Conservation (phyloP, 1,284 basidiomycete species). For the Ustilago bromivora region DNA sequence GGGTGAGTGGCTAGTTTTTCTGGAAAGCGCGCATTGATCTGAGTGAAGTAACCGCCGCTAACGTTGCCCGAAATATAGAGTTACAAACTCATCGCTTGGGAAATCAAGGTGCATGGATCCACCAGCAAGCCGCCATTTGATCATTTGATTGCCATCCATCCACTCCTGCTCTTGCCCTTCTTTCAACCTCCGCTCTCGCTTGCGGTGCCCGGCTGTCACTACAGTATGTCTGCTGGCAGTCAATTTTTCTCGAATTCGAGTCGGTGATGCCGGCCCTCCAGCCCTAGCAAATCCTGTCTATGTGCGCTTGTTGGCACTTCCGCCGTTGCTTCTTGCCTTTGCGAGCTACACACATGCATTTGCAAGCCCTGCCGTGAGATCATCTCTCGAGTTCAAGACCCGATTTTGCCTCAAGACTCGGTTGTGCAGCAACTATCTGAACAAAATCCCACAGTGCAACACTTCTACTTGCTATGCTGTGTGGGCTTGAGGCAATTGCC, state of each 20-base stretch:
- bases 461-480: not conserved
- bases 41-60: not conserved
- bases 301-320: not conserved
- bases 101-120: conserved; percentile 16
- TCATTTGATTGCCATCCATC: not conserved
- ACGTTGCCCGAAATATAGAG: conserved; percentile 5
- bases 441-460: too few relatives aligned
- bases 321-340: not conserved
- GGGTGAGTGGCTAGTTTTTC: not conserved
- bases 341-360: not conserved
- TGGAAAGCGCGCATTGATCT: not conserved
- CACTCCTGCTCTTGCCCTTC: not conserved
- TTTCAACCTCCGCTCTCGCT: not conserved
- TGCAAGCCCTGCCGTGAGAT: not conserved
- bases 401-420: not conserved
- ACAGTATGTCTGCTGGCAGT: not conserved
- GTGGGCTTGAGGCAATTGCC: not conserved
- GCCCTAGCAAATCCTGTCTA: not conserved
- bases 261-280: not conserved
- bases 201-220: not conserved
- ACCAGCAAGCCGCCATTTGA: conserved; percentile 8
- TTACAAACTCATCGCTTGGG: conserved; percentile 41
- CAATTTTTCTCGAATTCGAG: not conserved
- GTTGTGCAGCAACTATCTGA: not conserved
- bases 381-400: not conserved